Evolutionary conservation across 768 basidiomycete species (phyloP).

Genomic region (Lanmaoa rubissima): DNA sequence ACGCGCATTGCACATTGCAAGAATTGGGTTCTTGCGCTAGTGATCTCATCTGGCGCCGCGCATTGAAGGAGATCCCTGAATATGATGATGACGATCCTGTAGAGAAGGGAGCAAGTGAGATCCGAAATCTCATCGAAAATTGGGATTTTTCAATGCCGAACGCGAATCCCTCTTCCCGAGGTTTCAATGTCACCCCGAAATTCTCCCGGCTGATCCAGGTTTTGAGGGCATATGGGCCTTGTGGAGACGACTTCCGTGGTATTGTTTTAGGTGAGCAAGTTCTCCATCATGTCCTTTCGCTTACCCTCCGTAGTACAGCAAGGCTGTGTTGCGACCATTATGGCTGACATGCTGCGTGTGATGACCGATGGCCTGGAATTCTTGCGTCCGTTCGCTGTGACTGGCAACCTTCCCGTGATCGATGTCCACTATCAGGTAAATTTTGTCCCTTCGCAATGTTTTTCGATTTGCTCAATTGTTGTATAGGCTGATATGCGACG

Average conservation of each 20-base stretch:
- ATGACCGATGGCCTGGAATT: slow-evolving; percentile 51
- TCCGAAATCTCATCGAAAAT: slow-evolving; percentile 48
- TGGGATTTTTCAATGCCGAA: slow-evolving; percentile 68
- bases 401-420: slow-evolving; percentile 35
- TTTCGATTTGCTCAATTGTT: slow-evolving; percentile 4
- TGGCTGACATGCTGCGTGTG: slow-evolving; percentile 57
- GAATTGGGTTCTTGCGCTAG: slow-evolving; percentile 69
- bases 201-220: slow-evolving; percentile 59
- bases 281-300: slow-evolving; percentile 34
- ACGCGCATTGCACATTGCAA: slow-evolving; percentile 44
- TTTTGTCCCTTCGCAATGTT: not conserved
- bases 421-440: slow-evolving; percentile 36
- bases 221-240: slow-evolving; percentile 51
- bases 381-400: slow-evolving; percentile 53
- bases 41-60: slow-evolving; percentile 67
- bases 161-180: slow-evolving; percentile 49
- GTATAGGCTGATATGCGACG: slow-evolving; percentile 47
- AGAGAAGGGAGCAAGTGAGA: slow-evolving; percentile 25
- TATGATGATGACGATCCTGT: slow-evolving; percentile 35
- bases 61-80: slow-evolving; percentile 40
- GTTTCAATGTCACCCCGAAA: slow-evolving; percentile 70
- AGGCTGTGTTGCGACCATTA: slow-evolving; percentile 50
- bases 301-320: slow-evolving; percentile 46
- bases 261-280: slow-evolving; percentile 58
- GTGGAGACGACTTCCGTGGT: slow-evolving; percentile 60